phyloP scores from a whole-genome alignment of 352 stramenopile species.

The Phytophthora boehmeriae region DNA sequence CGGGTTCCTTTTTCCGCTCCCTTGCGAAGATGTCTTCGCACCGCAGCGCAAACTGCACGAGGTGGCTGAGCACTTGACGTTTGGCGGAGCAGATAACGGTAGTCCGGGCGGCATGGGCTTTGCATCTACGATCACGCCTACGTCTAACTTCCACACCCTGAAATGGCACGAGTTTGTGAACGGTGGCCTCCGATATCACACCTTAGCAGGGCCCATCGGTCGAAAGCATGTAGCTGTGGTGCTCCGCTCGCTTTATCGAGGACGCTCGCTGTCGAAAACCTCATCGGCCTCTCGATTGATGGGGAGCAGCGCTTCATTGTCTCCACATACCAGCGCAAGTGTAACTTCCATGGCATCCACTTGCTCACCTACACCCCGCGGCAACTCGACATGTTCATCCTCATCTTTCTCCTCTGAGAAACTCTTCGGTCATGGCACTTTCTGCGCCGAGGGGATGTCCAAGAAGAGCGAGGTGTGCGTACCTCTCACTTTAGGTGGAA shows the following conservation, averaged over 20 bases:
- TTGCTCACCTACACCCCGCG: constrained; percentile 38
- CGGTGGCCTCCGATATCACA: constrained; percentile 66
- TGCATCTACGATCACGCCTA: constrained; percentile 54
- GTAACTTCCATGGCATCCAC: constrained; percentile 28
- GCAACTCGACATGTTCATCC: constrained; percentile 22
- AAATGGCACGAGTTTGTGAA: constrained; percentile 80
- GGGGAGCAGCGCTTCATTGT: constrained; percentile 31
- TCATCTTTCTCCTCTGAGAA: constrained; percentile 44
- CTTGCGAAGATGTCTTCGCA: constrained; percentile 82
- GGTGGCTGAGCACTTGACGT: constrained; percentile 76
- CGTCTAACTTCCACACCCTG: constrained; percentile 75
- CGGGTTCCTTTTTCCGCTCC: constrained; percentile 77
- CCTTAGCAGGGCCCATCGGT: constrained; percentile 44
- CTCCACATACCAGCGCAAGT: constrained; percentile 26
- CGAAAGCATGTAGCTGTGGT: constrained; percentile 74
- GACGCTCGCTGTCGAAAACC: constrained; percentile 35
- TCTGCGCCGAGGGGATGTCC: constrained; percentile 59
- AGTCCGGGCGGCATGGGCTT: constrained; percentile 37
- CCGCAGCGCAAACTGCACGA: constrained; percentile 82
- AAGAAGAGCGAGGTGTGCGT: constrained; percentile 60
- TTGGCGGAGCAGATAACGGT: constrained; percentile 36
- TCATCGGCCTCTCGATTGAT: constrained; percentile 34
- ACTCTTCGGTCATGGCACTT: constrained; percentile 67
- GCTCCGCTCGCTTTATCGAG: constrained; percentile 44
- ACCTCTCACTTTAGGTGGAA: constrained; percentile 66